These are phyloP conservation scores for Flammula alnicola DNA, from an alignment of 1,284 basidiomycete species.

Conservation along the genomic window DNA sequence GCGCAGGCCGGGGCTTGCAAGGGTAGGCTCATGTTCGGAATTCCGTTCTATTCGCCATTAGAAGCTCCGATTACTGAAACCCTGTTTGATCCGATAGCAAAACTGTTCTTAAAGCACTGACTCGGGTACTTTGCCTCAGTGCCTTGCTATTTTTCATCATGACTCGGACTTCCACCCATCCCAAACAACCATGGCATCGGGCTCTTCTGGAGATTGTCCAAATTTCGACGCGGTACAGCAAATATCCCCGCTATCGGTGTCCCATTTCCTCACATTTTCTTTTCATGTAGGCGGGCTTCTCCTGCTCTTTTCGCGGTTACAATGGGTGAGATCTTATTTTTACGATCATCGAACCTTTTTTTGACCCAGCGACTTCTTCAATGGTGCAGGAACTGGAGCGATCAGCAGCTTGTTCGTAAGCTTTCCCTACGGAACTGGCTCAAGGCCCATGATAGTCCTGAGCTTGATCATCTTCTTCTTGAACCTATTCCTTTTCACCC, in stretches of 20 bases:
- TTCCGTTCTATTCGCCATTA: background rate
- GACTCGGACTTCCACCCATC: background rate
- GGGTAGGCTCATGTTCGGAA: background rate
- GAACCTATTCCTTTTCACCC: constrained; percentile 66
- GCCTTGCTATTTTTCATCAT: too few relatives aligned
- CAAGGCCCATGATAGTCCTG: constrained; percentile 44
- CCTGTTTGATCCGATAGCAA: too few relatives aligned
- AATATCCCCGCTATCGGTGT: background rate
- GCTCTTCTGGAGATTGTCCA: background rate
- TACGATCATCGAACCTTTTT: constrained; percentile 4
- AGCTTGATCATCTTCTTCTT: constrained; percentile 67
- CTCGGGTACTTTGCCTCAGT: too few relatives aligned
- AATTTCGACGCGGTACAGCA: constrained; percentile 6
- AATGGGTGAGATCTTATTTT: constrained; percentile 48
- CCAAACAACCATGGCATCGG: constrained; percentile 3
- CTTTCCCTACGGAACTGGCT: constrained; percentile 55
- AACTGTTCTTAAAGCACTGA: too few relatives aligned
- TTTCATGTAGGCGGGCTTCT: constrained; percentile 31
- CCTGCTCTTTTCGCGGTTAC: constrained; percentile 57
- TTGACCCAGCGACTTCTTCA: too few relatives aligned
- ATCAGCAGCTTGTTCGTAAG: constrained; percentile 55
- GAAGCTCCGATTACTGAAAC: too few relatives aligned
- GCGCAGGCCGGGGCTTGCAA: too few relatives aligned
- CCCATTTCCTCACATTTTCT: background rate
- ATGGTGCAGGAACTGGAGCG: constrained; percentile 61